Evolutionary conservation across 108 stramenopile species (phyloP).

Genomic region (Cyclotella choctawhatcheeana): DNA sequence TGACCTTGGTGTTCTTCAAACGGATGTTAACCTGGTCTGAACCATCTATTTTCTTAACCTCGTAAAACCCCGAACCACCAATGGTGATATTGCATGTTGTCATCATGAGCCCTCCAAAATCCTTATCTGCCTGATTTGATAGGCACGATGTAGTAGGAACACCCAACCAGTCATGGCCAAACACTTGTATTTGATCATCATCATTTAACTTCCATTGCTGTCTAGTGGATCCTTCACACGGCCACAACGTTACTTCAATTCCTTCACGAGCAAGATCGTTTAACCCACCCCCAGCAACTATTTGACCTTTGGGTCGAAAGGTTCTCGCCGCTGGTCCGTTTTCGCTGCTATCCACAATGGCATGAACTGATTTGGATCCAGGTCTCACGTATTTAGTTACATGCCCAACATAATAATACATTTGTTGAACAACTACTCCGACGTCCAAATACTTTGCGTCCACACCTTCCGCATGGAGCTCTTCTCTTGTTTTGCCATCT

Average conservation of each 20-base stretch:
- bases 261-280: conserved; percentile 84
- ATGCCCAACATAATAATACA: conserved; percentile 91
- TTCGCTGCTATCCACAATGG: conserved; percentile 55
- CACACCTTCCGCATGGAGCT: conserved; percentile 78
- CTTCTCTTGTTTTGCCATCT: conserved; percentile 77
- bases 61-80: conserved; percentile 52
- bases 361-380: conserved; percentile 68
- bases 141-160: conserved; percentile 74
- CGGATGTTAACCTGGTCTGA: conserved; percentile 23
- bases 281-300: conserved; percentile 76
- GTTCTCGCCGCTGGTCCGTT: conserved; percentile 52
- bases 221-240: conserved; percentile 90
- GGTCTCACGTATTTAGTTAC: conserved; percentile 85
- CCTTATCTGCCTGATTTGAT: conserved; percentile 39
- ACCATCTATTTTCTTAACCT: conserved; percentile 35
- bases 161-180: conserved; percentile 83
- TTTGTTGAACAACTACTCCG: conserved; percentile 82
- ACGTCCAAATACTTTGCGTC: conserved; percentile 74
- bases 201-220: conserved; percentile 68
- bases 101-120: conserved; percentile 62
- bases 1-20: conserved; percentile 30
- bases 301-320: conserved; percentile 67
- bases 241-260: conserved; percentile 85
- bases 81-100: conserved; percentile 48
- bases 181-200: conserved; percentile 60